Percentiles rank a stretch among this genome's conserved stretches.
Conservation (phyloP, 1,284 basidiomycete species). For the Cryptococcus amylolentus region DNA sequence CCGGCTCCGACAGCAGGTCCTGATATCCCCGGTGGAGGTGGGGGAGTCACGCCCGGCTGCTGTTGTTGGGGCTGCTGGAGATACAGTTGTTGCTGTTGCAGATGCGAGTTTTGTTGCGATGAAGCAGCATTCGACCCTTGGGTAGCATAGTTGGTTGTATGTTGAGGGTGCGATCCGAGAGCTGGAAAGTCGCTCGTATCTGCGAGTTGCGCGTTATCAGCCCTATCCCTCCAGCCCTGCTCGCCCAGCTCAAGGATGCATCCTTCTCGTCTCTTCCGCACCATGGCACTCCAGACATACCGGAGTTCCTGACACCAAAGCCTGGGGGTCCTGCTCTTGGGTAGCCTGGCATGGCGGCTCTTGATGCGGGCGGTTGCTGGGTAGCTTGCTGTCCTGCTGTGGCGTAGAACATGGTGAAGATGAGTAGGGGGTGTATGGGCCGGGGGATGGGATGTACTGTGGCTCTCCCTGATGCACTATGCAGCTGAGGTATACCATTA, state of each 20-base stretch:
- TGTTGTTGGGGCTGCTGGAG: conserved; percentile 32
- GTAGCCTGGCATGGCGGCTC: conserved; percentile 16
- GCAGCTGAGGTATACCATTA: neutral
- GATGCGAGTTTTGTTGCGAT: conserved; percentile 19
- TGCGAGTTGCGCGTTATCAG: conserved; percentile 5
- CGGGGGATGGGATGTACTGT: neutral
- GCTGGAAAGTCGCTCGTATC: conserved; percentile 48
- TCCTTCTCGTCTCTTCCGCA: neutral
- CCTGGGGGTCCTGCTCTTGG: conserved; percentile 42
- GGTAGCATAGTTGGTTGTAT: conserved; percentile 35
- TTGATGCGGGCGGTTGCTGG: conserved; percentile 19
- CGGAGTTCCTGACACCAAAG: conserved; percentile 30
- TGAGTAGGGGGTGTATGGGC: neutral
- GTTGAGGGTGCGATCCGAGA: conserved; percentile 35
- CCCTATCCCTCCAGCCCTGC: neutral
- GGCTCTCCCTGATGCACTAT: neutral
- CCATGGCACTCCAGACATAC: conserved; percentile 8
- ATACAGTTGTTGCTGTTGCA: conserved; percentile 43
- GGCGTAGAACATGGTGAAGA: conserved; percentile 39
- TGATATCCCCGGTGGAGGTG: conserved; percentile 47
- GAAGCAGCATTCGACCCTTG: conserved; percentile 33
- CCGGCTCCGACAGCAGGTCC: conserved; percentile 21
- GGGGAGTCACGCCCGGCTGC: conserved; percentile 29
- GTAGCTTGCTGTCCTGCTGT: conserved; percentile 40
- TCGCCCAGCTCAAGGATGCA: neutral